Conservation (phyloP, 225 moss, liverwort and hornwort species). For the Takakia lepidozioides region DNA sequence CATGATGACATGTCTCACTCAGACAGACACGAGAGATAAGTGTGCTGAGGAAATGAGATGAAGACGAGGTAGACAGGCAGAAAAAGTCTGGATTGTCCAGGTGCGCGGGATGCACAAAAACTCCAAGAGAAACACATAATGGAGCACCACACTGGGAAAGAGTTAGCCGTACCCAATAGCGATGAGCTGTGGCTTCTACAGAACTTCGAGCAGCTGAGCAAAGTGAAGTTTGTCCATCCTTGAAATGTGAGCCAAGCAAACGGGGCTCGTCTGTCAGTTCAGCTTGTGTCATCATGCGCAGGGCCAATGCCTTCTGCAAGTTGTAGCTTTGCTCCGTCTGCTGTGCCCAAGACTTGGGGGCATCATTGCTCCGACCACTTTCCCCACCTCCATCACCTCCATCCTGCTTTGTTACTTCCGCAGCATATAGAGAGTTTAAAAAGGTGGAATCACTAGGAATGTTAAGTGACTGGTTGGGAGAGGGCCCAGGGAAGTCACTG, state of each 20-base stretch:
- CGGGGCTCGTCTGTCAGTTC: slow-evolving; percentile 41
- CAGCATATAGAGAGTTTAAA: slow-evolving; percentile 10
- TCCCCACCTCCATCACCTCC: slow-evolving; percentile 2
- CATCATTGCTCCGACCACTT: slow-evolving; percentile 5
- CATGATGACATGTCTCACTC: too few relatives aligned
- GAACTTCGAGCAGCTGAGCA: slow-evolving; percentile 38
- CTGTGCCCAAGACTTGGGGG: slow-evolving; percentile 33
- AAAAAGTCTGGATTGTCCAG: too few relatives aligned
- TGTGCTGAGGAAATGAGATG: too few relatives aligned
- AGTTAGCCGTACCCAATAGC: slow-evolving; percentile 55
- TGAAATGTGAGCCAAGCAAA: slow-evolving; percentile 30
- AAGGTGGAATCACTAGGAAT: slow-evolving; percentile 19
- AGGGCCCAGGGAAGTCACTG: slow-evolving; percentile 18
- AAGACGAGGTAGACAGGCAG: too few relatives aligned
- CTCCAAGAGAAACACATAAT: too few relatives aligned
- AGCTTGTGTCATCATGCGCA: slow-evolving; percentile 44
- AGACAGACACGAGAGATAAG: too few relatives aligned
- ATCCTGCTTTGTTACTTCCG: slow-evolving; percentile 5
- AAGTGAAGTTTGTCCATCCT: slow-evolving; percentile 16
- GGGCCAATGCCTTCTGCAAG: slow-evolving; percentile 42
- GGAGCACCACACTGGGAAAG: too few relatives aligned
- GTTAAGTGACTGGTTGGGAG: slow-evolving; percentile 6
- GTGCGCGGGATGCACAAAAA: too few relatives aligned
- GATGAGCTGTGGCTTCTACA: slow-evolving; percentile 49
- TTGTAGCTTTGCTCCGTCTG: slow-evolving; percentile 40